A percentile compares a stretch with the other conserved stretches of the same genome.
phyloP scores from a whole-genome alignment of 1,284 basidiomycete species.

The Wolfiporia cocos region DNA sequence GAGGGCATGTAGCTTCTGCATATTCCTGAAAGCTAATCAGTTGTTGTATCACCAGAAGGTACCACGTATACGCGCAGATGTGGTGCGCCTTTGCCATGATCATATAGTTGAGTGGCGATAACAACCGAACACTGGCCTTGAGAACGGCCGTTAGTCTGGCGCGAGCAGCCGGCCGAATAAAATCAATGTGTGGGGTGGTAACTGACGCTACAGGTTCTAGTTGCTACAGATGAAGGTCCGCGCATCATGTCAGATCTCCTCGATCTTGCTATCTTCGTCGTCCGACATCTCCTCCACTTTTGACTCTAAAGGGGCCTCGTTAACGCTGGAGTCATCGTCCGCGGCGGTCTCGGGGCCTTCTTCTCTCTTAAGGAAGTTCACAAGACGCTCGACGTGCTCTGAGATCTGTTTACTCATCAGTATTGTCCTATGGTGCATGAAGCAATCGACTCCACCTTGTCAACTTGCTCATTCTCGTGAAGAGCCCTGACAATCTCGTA shows the following conservation, averaged over 20 bases:
- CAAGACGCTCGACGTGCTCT: conserved; percentile 64
- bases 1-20: background rate
- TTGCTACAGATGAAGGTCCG: conserved; percentile 6
- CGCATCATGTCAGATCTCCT: conserved; percentile 14
- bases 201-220: too few species aligned
- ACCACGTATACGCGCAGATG: background rate
- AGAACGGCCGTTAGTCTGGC: background rate
- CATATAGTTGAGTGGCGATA: background rate
- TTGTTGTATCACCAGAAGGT: background rate
- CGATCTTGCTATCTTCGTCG: conserved; percentile 50
- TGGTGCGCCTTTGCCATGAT: background rate
- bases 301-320: conserved; percentile 15
- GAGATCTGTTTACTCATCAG: conserved; percentile 31
- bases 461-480: conserved; percentile 78
- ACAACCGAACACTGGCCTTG: background rate
- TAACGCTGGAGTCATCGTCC: conserved; percentile 21
- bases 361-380: conserved; percentile 68
- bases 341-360: conserved; percentile 48
- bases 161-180: too few species aligned
- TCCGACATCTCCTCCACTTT: conserved; percentile 22
- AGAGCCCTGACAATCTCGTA: conserved; percentile 83
- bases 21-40: too few species aligned
- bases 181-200: too few species aligned
- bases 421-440: background rate
- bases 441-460: conserved; percentile 52